Base-by-base conservation (phyloP, 805 yeast species). In the Cyberlindnera xishuangbannaensis region DNA sequence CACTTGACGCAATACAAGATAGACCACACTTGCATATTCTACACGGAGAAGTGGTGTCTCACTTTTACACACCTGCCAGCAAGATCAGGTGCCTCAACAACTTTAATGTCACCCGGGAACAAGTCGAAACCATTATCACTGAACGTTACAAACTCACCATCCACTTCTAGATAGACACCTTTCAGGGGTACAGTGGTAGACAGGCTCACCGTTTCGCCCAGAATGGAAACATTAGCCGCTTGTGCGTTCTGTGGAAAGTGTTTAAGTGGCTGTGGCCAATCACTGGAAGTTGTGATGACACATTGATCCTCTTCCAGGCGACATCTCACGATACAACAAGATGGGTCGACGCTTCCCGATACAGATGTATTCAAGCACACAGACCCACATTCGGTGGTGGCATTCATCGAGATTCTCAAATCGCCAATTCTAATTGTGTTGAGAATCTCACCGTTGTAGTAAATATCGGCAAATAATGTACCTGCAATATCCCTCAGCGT, bases 71-170 rank as follows among this genome's bases (percentile, higher is more conserved):
- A 11, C 17, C 27, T 19, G 9, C 33, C 30, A 3, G 23, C 13
- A 6, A 36, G 21, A 5, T 28, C 33, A 5, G 33, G 27, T 13
- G 31, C 36, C 6, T 24, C 23, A 17, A 38, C 31, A 3, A 18
- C 20, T 15, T 34, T 34, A 3, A 12, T 12, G 10, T 55, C 54
- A 8, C 63, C 61, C 1, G 75, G 74, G 43, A 68, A 63, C 24
- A 71, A 37, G 36, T 70, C 77, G 39, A 71, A 55, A 7, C 74
- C 73, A 41, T 71, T 71, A 40, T 71, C 76, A 8, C 48, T 48
- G 18, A 65, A 47, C 17, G 45, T 42, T 15, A 58, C 29, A 21
- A 28, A 35, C 12, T 37, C 36, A 26, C 44, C 48, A 4, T 50
- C 58, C 6, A 55, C 37, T 3, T 41, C 33, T n/a, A 69, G 35